These are phyloP conservation scores for Aegilops speltoides DNA, from an alignment of 176 grass and related monocot genomes.

Conservation along the genomic window DNA sequence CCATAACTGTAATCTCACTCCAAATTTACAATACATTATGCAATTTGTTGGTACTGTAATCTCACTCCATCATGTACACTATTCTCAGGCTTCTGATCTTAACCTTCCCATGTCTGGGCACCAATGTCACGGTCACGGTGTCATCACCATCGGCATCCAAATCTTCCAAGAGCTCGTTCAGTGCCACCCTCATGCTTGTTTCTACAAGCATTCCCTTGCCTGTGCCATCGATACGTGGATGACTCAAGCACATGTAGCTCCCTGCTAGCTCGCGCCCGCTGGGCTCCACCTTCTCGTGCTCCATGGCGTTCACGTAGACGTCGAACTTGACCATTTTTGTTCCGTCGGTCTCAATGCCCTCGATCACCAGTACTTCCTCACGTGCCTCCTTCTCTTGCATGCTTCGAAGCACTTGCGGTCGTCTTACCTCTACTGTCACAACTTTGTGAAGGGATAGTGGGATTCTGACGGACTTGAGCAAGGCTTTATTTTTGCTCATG, in stretches of 20 bases:
- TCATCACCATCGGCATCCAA: constrained; percentile 23
- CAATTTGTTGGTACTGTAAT: too few relatives aligned
- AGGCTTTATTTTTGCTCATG: neutral
- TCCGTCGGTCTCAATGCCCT: constrained; percentile 17
- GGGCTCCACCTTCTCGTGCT: constrained; percentile 24
- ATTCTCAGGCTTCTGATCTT: constrained; percentile 24
- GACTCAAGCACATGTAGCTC: constrained; percentile 36
- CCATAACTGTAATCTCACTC: too few relatives aligned
- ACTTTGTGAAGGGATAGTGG: neutral
- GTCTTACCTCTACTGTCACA: neutral
- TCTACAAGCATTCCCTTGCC: neutral
- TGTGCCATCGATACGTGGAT: neutral
- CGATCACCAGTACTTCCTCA: constrained; percentile 38
- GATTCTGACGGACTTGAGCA: neutral
- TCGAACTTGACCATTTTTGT: constrained; percentile 27
- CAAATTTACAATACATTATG: too few relatives aligned
- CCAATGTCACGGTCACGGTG: too few relatives aligned
- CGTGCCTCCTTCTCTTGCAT: neutral
- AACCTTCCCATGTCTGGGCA: neutral
- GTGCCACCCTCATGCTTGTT: constrained; percentile 41
- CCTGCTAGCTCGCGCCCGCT: constrained; percentile 40
- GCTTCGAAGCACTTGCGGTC: neutral
- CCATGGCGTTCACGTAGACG: constrained; percentile 35
- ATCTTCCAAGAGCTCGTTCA: constrained; percentile 40
- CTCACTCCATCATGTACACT: neutral